A percentile compares a stretch with the other conserved stretches of the same genome.
Evolutionary conservation across 139 green algal species (phyloP).

Genomic region (Chlorella sorokiniana): DNA sequence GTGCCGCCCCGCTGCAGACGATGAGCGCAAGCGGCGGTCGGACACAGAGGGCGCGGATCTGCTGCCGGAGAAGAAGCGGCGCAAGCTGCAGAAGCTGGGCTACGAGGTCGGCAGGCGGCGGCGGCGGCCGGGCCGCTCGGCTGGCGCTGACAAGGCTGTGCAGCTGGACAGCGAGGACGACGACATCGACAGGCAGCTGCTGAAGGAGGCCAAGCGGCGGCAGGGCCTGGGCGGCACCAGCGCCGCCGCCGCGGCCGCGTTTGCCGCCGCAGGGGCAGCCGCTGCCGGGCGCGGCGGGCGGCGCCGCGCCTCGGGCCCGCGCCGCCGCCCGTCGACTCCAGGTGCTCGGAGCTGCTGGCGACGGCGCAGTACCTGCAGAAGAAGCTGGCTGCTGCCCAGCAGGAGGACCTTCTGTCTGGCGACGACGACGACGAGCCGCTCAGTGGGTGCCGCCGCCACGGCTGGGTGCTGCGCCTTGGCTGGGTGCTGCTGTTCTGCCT

Average conservation of each 20-base stretch:
- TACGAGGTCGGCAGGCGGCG: neutral
- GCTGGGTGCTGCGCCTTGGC: neutral
- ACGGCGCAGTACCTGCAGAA: neutral
- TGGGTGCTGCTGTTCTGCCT: neutral
- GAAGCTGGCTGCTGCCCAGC: neutral
- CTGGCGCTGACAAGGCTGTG: neutral
- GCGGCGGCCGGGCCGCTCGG: neutral
- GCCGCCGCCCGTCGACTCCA: neutral
- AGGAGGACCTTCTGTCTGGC: neutral
- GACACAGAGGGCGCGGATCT: constrained; percentile 2
- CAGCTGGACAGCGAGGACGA: constrained; percentile 10
- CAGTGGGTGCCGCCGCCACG: neutral
- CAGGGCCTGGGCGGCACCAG: neutral
- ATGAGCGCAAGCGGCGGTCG: neutral
- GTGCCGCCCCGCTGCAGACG: neutral
- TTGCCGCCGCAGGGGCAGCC: neutral
- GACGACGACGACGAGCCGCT: constrained; percentile 14
- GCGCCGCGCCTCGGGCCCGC: neutral
- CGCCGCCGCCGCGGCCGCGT: neutral
- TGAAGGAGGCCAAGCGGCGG: neutral
- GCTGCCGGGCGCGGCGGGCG: neutral
- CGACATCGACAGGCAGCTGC: constrained; percentile 5
- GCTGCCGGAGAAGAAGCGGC: constrained; percentile 10
- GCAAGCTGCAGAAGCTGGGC: constrained; percentile 4
- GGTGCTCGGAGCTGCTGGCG: neutral